Evolutionary conservation across 306 rosid species (phyloP), one percentile per base, ranked within the genome.

Genomic region (Cajanus cajan): DNA sequence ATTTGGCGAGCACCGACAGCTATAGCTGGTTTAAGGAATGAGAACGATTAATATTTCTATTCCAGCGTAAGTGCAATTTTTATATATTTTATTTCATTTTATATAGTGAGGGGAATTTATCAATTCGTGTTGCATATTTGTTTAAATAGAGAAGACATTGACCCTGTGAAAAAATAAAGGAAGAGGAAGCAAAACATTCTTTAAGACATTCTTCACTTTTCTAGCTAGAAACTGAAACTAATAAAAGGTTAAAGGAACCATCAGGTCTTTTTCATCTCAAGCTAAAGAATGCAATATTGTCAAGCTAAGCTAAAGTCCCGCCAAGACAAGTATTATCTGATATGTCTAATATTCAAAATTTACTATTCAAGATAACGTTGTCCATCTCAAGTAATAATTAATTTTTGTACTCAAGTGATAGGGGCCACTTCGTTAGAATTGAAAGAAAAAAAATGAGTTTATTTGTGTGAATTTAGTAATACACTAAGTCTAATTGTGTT

Each of bases 1-100:
- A 44, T 71, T 62, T 81, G 61, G 80, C 57, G 50, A 63, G 88
- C 87, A 89, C 96, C 94, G 96, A 91, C 92, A 86, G 54, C 63
- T 80, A 86, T 90, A 83, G 68, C 45, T 80, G 85, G 73, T 52
- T 78, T 48, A 74, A 79, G 80, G 73, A 64, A 84, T 44, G 71
- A 74, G 86, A 77, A 58, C 21, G 73, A 33, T 61, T 31, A 61
- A 68, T 48, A 48, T 74, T 81, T 74, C 31, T 69, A 71, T 44
- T 65, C 67, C 41, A 51, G 74, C 78, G 67, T 18, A 18, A 48
- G 47, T 43, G 57, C 58, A 14, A 59, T 15, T 57, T 76, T 40
- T 64, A 12, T 41, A 13, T 50, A 13, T 48, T 71, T 37, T 25
- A 45, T 78, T 62, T 51, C 36, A 52, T 36, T 40, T 51, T 9